A percentile compares a stretch with the other conserved stretches of the same genome.
These are phyloP conservation scores for Cyclocybe aegerita DNA, from an alignment of 768 basidiomycete genomes.

Conservation along the genomic window DNA sequence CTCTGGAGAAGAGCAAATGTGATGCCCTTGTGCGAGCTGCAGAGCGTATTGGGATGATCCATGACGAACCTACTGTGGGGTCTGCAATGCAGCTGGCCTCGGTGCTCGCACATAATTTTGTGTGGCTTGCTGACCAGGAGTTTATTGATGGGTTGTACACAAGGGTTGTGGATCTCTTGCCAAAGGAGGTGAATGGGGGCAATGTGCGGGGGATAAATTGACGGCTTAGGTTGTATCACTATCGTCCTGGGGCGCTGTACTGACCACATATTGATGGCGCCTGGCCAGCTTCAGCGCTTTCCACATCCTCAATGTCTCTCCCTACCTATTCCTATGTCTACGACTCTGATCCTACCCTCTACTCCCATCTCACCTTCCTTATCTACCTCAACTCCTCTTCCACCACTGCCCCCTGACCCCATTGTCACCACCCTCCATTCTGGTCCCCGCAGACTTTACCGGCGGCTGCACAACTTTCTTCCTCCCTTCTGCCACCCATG, in stretches of 20 bases:
- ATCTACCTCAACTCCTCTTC: conserved; percentile 44
- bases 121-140: conserved; percentile 49
- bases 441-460: conserved; percentile 35
- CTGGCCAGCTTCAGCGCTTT: conserved; percentile 48
- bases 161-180: conserved; percentile 41
- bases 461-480: conserved; percentile 57
- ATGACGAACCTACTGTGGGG: conserved; percentile 49
- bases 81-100: conserved; percentile 43
- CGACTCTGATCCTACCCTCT: conserved; percentile 46
- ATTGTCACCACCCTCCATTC: conserved; percentile 33
- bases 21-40: conserved; percentile 42
- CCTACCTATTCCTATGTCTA: conserved; percentile 36
- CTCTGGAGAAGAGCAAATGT: conserved; percentile 45
- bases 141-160: conserved; percentile 41
- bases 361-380: conserved; percentile 47
- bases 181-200: conserved; percentile 39
- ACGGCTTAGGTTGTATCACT: conserved; percentile 50
- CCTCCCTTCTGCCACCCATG: conserved; percentile 40
- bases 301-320: conserved; percentile 32
- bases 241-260: conserved; percentile 48
- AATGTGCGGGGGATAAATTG: conserved; percentile 47
- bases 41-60: conserved; percentile 45
- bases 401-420: conserved; percentile 54
- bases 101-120: conserved; percentile 48
- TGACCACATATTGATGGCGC: conserved; percentile 56